phyloP scores from a whole-genome alignment of 257 asterid genomes.

The Fraxinus anomala region DNA sequence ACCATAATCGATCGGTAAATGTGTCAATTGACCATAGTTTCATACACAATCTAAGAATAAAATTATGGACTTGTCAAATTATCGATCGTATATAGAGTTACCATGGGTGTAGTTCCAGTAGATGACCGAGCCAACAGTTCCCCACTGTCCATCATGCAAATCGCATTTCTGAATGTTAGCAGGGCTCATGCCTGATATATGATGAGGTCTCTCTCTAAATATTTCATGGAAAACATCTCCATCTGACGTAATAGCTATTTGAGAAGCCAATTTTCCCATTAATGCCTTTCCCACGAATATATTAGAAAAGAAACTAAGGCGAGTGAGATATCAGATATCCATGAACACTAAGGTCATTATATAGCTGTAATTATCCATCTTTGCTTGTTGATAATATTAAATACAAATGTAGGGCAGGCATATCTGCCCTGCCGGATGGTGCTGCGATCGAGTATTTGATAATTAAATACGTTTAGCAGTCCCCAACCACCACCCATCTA shows the following conservation, averaged over 20 bases:
- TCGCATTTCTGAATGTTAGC: conserved; percentile 26
- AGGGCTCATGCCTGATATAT: conserved; percentile 31
- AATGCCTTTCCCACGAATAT: too few relatives aligned
- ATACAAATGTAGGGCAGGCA: too few relatives aligned
- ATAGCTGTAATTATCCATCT: neutral
- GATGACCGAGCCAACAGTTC: conserved; percentile 38
- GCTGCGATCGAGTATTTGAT: neutral
- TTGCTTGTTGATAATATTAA: neutral
- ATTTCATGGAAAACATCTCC: conserved; percentile 45
- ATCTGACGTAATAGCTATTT: conserved; percentile 21
- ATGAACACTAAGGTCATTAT: neutral
- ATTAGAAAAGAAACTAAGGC: neutral
- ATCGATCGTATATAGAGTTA: neutral
- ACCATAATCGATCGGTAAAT: neutral
- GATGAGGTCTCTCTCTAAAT: conserved; percentile 39
- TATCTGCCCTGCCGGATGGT: neutral
- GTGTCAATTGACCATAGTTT: too few relatives aligned
- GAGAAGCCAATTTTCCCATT: conserved; percentile 32
- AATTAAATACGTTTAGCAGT: too few relatives aligned
- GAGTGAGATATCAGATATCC: too few relatives aligned
- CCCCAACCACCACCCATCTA: neutral
- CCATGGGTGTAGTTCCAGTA: conserved; percentile 34
- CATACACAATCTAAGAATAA: neutral
- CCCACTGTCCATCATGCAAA: conserved; percentile 38
- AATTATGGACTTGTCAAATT: neutral